Evolutionary conservation across 495 filamentous ascomycete species (phyloP).

Genomic region (Elaphomyces granulatus): DNA sequence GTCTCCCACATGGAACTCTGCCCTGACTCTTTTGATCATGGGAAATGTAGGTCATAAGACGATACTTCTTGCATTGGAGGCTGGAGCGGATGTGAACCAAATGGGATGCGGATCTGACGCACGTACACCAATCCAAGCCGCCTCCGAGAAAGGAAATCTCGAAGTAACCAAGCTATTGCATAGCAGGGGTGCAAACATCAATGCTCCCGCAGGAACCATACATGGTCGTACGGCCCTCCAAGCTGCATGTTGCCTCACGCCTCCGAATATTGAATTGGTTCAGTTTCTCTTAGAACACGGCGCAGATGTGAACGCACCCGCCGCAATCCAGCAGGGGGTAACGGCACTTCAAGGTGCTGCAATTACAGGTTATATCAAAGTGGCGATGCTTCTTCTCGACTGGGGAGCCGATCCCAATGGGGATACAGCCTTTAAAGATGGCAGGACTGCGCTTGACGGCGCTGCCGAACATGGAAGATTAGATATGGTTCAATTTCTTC

Average conservation of each 20-base stretch:
- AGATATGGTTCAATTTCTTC: constrained; percentile 28
- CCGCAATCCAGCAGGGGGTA: constrained; percentile 1
- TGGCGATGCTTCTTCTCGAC: constrained; percentile 6
- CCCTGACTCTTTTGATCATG: too few relatives aligned
- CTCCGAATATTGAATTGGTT: constrained; percentile 4
- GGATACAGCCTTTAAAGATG: constrained; percentile 10
- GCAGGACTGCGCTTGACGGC: constrained; percentile 26
- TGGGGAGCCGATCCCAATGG: constrained; percentile 17
- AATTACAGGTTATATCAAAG: constrained; percentile 1
- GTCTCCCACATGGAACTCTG: too few relatives aligned
- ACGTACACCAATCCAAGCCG: constrained; percentile 3
- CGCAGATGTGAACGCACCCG: constrained; percentile 7
- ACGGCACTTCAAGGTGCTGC: constrained; percentile 9
- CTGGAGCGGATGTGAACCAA: too few relatives aligned
- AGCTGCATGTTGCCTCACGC: constrained; percentile 6
- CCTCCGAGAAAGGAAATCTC: background rate
- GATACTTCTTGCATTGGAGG: too few relatives aligned
- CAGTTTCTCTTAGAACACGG: constrained; percentile 5
- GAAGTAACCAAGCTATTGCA: background rate
- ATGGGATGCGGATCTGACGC: too few relatives aligned
- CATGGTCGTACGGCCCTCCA: constrained; percentile 8
- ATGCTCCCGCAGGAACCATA: constrained; percentile 5
- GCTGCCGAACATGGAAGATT: constrained; percentile 27
- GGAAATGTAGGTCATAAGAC: too few relatives aligned
- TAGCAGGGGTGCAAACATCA: constrained; percentile 12